Percentiles rank a stretch among this genome's conserved stretches.
Evolutionary conservation across 106 monocot genomes (phyloP).

Genomic region (Dendrobium nobile): DNA sequence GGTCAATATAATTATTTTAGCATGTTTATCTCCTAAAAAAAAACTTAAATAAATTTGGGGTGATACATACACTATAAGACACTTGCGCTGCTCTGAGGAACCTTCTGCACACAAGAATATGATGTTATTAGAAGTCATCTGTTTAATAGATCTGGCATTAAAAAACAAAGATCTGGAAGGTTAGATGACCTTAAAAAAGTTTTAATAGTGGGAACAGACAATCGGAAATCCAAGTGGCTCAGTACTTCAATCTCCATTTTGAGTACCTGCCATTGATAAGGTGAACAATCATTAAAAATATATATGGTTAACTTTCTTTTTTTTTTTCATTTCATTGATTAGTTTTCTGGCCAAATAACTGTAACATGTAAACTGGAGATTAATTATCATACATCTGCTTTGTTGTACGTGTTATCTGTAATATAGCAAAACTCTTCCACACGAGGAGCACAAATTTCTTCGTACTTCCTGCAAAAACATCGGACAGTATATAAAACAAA

Average conservation of each 20-base stretch:
- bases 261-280: slow-evolving; percentile 39
- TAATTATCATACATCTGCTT: slow-evolving; percentile 45
- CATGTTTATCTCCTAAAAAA: background rate
- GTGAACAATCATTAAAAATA: background rate
- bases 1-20: background rate
- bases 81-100: slow-evolving; percentile 80
- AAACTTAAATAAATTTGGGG: background rate
- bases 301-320: background rate
- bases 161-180: background rate
- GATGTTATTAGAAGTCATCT: background rate
- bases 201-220: slow-evolving; percentile 71
- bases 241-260: slow-evolving; percentile 67
- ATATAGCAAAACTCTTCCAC: slow-evolving; percentile 84
- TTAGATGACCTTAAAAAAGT: slow-evolving; percentile 66
- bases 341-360: background rate
- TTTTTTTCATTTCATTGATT: background rate
- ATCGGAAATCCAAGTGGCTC: slow-evolving; percentile 36
- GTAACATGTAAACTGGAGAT: background rate
- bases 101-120: slow-evolving; percentile 42
- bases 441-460: slow-evolving; percentile 78
- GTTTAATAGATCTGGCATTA: background rate
- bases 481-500: background rate
- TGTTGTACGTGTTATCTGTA: slow-evolving; percentile 71
- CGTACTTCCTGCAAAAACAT: slow-evolving; percentile 56
- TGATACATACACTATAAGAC: slow-evolving; percentile 41